Percentiles rank a stretch among this genome's conserved stretches.
Evolutionary conservation across 805 yeast genomes (phyloP).

Genomic region (Lachancea thermotolerans): DNA sequence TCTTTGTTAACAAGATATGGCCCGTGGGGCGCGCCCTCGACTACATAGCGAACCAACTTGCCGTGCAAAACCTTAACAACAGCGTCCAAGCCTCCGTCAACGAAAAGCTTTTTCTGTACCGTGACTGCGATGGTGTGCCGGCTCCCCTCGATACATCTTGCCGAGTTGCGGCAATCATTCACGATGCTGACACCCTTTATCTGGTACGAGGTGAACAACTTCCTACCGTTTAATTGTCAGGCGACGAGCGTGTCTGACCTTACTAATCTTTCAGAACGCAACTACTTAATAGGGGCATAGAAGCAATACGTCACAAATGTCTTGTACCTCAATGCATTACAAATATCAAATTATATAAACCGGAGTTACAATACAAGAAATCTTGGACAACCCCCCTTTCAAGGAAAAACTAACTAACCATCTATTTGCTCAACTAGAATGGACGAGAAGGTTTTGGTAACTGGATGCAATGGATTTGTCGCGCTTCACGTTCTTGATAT

Average conservation of each 20-base stretch:
- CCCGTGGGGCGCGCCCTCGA: conserved; percentile 30
- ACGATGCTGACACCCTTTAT: conserved; percentile 22
- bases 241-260: neutral
- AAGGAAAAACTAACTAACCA: too few relatives aligned
- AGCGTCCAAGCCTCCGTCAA: conserved; percentile 10
- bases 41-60: conserved; percentile 21
- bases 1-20: conserved; percentile 29
- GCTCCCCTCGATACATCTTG: conserved; percentile 10
- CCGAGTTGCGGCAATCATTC: conserved; percentile 18
- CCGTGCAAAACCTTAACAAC: conserved; percentile 20
- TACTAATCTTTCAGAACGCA: too few relatives aligned
- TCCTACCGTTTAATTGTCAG: neutral
- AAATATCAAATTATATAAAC: too few relatives aligned
- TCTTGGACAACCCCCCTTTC: too few relatives aligned
- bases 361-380: too few relatives aligned
- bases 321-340: too few relatives aligned
- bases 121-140: conserved; percentile 8
- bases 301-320: too few relatives aligned
- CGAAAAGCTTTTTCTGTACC: conserved; percentile 25
- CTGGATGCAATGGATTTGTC: conserved; percentile 48
- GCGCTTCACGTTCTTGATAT: conserved; percentile 39
- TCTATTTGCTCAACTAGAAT: neutral
- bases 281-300: too few relatives aligned
- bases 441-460: conserved; percentile 31
- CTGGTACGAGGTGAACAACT: conserved; percentile 23